Base-by-base conservation (phyloP, 164 flowering plant genomes). In the grape (Vitis vinifera) region DNA sequence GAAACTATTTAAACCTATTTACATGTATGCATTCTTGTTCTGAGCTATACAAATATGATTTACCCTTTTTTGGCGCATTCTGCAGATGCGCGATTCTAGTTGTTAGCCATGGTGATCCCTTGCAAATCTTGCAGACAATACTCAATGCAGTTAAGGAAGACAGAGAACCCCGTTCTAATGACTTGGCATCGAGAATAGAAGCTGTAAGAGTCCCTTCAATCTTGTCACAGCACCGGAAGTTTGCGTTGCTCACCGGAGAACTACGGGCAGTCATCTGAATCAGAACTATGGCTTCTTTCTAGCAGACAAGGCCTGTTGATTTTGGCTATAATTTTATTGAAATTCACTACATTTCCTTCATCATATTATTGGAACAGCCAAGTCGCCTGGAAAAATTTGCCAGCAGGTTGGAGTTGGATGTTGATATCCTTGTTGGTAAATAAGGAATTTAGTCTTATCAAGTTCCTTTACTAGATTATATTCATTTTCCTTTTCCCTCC, bases 31-130 rank as follows among this genome's bases (percentile, higher is more conserved):
- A 23, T 23, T 23, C 0, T 23, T 23, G 27, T 23, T 23, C 27
- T 23, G 27, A 23, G 27, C 27, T 23, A 23, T 23, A 23, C 27
- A 23, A 23, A 37, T 37, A 3, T 37, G 44, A 37, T 37, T 37
- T 37, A 3, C 44, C 44, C 0, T 8, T 37, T 37, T 37, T 37
- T 23, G 27, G 27, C 2, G 63, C 48, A 15, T 71, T 37, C 44
- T 79, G 78, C 86, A 91, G 99, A 50, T 90, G 94, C 48, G 73
- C 89, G 7, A 75, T 95, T 29, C 76, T 95, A 81, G 73, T 92
- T 6, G 96, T 95, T 17, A 88, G 97, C 87, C 99, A 95, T 79
- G 99, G 98, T 27, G 97, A 95, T 82, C 96, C 99, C 13, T 84
- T 95, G 55, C 96, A 92, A 76, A 95, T 93, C 65, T 63, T 95